Evolutionary conservation across 2,329 filamentous ascomycete species (phyloP).

Genomic region (Paraconiothyrium sp.): DNA sequence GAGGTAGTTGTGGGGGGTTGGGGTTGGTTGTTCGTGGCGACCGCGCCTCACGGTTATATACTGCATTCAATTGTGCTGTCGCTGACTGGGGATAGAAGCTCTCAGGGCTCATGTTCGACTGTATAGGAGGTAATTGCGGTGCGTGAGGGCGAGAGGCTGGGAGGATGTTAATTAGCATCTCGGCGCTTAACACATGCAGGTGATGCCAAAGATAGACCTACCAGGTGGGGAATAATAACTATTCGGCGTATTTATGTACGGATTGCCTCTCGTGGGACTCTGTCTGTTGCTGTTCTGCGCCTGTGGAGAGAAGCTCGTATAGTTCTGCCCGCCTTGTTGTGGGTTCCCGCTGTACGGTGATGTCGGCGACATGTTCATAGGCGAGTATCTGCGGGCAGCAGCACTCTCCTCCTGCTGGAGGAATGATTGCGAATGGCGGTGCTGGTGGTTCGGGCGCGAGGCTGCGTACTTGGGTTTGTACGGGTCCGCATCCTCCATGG

Average conservation of each 20-base stretch:
- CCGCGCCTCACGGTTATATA: constrained; percentile 65
- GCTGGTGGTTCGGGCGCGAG: constrained; percentile 79
- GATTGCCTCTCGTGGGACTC: constrained; percentile 77
- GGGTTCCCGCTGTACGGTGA: constrained; percentile 77
- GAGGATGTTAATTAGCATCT: constrained; percentile 34
- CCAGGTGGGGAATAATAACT: constrained; percentile 68
- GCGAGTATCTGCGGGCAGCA: constrained; percentile 91
- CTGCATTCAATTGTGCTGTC: constrained; percentile 74
- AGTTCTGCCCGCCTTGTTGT: constrained; percentile 57
- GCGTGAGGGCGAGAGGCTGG: constrained; percentile 60
- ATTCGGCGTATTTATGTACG: constrained; percentile 66
- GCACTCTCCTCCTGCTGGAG: constrained; percentile 77
- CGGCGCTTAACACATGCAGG: constrained; percentile 12
- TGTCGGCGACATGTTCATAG: constrained; percentile 90
- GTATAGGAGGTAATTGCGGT: constrained; percentile 79
- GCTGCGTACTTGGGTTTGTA: constrained; percentile 85
- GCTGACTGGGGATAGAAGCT: constrained; percentile 77
- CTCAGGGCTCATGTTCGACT: constrained; percentile 73
- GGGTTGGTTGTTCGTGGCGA: constrained; percentile 57
- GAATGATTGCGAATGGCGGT: constrained; percentile 79
- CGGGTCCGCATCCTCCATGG: constrained; percentile 88
- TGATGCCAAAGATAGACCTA: constrained; percentile 46
- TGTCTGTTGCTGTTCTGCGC: constrained; percentile 68
- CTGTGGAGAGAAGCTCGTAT: constrained; percentile 56
- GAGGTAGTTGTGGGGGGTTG: constrained; percentile 59